These are phyloP conservation scores for Stereum hirsutum DNA, from an alignment of 1,284 basidiomycete species.

Conservation along the genomic window DNA sequence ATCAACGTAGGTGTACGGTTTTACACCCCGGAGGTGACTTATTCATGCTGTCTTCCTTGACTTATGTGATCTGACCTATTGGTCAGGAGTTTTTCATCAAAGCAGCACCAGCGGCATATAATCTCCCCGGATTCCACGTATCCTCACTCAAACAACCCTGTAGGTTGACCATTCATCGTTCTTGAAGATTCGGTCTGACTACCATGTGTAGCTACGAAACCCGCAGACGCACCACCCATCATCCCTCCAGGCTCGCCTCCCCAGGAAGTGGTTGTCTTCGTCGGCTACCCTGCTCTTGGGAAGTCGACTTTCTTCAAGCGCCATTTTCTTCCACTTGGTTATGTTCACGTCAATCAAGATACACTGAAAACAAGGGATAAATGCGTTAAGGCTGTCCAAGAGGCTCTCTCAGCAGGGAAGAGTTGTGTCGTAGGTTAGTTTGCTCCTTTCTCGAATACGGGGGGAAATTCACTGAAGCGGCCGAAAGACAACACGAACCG, in stretches of 20 bases:
- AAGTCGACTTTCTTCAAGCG: constrained; percentile 76
- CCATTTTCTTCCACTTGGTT: constrained; percentile 62
- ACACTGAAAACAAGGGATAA: constrained; percentile 63
- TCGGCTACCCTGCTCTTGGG: constrained; percentile 82
- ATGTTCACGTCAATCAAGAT: constrained; percentile 86
- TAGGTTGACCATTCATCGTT: not conserved
- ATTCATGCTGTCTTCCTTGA: constrained; percentile 2
- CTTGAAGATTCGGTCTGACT: not conserved
- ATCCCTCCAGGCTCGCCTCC: constrained; percentile 39
- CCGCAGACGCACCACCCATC: constrained; percentile 43
- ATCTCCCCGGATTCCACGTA: constrained; percentile 52
- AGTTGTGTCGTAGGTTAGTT: constrained; percentile 70
- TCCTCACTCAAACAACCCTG: constrained; percentile 31
- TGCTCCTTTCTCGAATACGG: not conserved
- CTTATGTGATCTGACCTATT: not conserved
- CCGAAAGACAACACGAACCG: constrained; percentile 83
- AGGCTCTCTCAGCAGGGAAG: constrained; percentile 43
- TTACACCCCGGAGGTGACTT: constrained; percentile 36
- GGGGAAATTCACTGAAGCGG: no score
- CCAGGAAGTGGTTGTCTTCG: constrained; percentile 71
- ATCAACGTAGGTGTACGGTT: constrained; percentile 53
- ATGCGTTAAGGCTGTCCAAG: constrained; percentile 61
- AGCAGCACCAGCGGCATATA: constrained; percentile 32
- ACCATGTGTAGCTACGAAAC: constrained; percentile 5
- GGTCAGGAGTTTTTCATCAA: constrained; percentile 79